Base-by-base conservation (phyloP, 306 rosid species). In the Hippophae rhamnoides region DNA sequence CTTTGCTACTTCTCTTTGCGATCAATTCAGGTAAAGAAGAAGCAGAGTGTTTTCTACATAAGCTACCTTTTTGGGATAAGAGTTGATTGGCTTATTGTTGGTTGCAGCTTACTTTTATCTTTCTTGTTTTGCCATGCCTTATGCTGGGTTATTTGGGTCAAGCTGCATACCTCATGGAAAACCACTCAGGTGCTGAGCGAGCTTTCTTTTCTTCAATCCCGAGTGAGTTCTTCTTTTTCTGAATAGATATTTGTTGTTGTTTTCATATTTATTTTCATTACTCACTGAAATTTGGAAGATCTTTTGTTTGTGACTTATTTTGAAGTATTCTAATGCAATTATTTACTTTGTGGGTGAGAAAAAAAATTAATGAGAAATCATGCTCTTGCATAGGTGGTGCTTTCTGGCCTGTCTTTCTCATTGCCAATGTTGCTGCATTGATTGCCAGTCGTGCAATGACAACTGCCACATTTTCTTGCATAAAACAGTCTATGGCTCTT, bases 381-480 rank as follows among this genome's bases (percentile, higher is more conserved):
- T 72, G 7, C 50, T 42, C 0, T 54, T 41, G 48, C 26, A 10
- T 73, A 90, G 98, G 73, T 81, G 72, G 64, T 73, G 84, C 76
- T 38, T 90, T 90, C 75, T 90, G 98, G 98, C 92, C 82, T 6
- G 71, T 78, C 57, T 81, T 90, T 73, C 0, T 90, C 56, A 63
- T 90, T 78, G 96, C 98, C 46, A 90, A 79, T 27, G 12, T 85
- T 62, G 98, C 98, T n/a, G 96, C 98, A 61, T 77, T 90, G 62
- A 90, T 90, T 76, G 96, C 98, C 49, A 87, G 98, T 74, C 85
- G 98, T 68, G 83, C 96, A 62, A 87, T 87, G 98, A 90, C 98
- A 55, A 90, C 98, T 5, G 98, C 98, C 55, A 90, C 98, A 70
- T 90, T 90, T 81, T 90, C 98, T 47, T 90, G 98, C 68, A 79